Evolutionary conservation across 2,329 filamentous ascomycete species (phyloP).

Genomic region (Acephala macrosclerotiorum): DNA sequence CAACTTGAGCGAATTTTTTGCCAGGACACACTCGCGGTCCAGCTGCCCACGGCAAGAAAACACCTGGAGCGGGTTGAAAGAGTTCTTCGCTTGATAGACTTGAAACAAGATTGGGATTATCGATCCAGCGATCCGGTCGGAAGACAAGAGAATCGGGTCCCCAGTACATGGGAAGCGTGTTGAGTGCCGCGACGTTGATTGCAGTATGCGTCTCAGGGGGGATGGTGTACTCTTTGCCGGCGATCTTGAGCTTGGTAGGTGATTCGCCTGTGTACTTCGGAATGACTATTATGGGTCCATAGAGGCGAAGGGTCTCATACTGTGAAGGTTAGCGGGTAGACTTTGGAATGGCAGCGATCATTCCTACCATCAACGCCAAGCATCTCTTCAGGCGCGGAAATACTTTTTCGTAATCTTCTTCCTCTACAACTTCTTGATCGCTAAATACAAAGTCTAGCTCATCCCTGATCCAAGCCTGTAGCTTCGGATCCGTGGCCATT

Average conservation of each 20-base stretch:
- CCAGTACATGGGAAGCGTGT: slow-evolving; percentile 29
- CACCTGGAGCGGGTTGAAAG: slow-evolving; percentile 17
- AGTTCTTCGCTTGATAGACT: slow-evolving; percentile 3
- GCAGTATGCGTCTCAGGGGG: slow-evolving; percentile 38
- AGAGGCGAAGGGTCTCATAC: slow-evolving; percentile 58
- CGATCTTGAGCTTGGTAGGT: slow-evolving; percentile 24
- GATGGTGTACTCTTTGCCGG: slow-evolving; percentile 20
- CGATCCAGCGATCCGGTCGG: slow-evolving; percentile 32
- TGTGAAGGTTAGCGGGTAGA: not conserved
- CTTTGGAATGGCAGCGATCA: not conserved
- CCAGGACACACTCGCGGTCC: slow-evolving; percentile 33
- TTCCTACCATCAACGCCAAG: slow-evolving; percentile 46
- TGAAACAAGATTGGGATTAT: not conserved
- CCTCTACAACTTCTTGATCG: slow-evolving; percentile 29
- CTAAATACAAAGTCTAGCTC: slow-evolving; percentile 38
- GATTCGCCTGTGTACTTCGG: slow-evolving; percentile 52
- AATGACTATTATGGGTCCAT: slow-evolving; percentile 61
- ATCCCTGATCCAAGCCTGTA: slow-evolving; percentile 35
- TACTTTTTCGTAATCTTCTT: slow-evolving; percentile 46
- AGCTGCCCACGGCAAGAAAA: slow-evolving; percentile 29
- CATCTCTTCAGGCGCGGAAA: slow-evolving; percentile 53
- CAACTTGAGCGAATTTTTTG: slow-evolving; percentile 35
- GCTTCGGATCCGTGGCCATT: slow-evolving; percentile 33
- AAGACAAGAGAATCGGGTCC: slow-evolving; percentile 27
- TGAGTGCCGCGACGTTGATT: slow-evolving; percentile 23